These are phyloP conservation scores for Daldinia loculata DNA, from an alignment of 495 filamentous ascomycete genomes.

Conservation along the genomic window DNA sequence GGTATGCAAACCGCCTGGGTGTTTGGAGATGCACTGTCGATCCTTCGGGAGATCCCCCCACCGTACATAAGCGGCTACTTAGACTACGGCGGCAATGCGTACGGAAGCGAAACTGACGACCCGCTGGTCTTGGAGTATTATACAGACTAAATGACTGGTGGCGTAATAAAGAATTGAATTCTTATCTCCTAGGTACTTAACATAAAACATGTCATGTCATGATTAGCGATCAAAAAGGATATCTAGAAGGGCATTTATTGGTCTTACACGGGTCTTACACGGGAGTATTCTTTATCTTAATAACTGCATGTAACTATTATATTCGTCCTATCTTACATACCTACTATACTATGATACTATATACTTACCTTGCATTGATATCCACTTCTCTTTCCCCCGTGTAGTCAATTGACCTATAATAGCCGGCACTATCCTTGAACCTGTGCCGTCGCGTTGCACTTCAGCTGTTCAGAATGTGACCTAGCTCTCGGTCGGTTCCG, in stretches of 20 bases:
- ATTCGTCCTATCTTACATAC: neutral
- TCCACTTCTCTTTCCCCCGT: slow-evolving; percentile 12
- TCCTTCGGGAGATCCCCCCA: slow-evolving; percentile 50
- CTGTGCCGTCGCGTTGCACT: neutral
- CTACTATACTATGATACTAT: no score
- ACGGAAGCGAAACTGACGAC: slow-evolving; percentile 55
- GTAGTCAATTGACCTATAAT: neutral
- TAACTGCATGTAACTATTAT: slow-evolving; percentile 20
- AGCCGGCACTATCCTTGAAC: neutral
- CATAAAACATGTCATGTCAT: slow-evolving; percentile 9
- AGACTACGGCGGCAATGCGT: slow-evolving; percentile 56
- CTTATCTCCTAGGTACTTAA: neutral
- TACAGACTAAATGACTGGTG: slow-evolving; percentile 13
- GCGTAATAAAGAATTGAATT: slow-evolving; percentile 10
- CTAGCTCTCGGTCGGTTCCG: neutral
- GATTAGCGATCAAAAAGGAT: slow-evolving; percentile 21
- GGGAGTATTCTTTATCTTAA: slow-evolving; percentile 1
- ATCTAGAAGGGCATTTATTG: slow-evolving; percentile 20
- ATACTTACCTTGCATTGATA: slow-evolving; percentile 14
- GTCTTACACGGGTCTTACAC: neutral
- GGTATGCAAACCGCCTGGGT: slow-evolving; percentile 65
- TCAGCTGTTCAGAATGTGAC: neutral
- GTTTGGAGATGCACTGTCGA: slow-evolving; percentile 57
- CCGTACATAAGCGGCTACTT: slow-evolving; percentile 59
- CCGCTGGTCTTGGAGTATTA: slow-evolving; percentile 47